These are phyloP conservation scores for Bothriochloa decipiens DNA, from an alignment of 176 grass and related monocot species.

Conservation along the genomic window DNA sequence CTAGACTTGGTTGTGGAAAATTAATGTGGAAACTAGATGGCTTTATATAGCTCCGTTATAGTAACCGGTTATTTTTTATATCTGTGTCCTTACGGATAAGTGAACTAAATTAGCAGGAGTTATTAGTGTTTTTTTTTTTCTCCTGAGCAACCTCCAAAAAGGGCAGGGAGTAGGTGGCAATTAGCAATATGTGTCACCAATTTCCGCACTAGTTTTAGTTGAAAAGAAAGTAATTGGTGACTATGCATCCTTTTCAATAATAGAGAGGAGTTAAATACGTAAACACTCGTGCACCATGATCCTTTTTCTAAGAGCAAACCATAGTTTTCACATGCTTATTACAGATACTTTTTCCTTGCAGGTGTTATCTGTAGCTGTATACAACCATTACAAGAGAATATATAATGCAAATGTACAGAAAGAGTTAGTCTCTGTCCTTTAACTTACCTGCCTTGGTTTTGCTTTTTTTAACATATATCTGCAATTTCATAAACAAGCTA, in stretches of 20 bases:
- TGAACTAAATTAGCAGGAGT: conserved; percentile 23
- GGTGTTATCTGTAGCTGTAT: conserved; percentile 94
- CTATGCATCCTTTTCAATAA: background rate
- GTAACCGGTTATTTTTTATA: background rate
- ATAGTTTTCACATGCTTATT: conserved; percentile 26
- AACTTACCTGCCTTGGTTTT: conserved; percentile 25
- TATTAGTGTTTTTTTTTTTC: background rate
- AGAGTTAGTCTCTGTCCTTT: conserved; percentile 77
- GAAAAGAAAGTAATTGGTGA: conserved; percentile 32
- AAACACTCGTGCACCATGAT: background rate
- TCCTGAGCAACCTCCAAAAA: background rate
- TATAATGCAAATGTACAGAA: conserved; percentile 78
- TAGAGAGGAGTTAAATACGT: background rate
- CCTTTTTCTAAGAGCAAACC: background rate
- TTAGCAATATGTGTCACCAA: background rate
- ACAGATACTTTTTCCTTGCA: conserved; percentile 45
- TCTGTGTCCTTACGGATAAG: background rate
- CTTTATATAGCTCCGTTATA: conserved; percentile 22
- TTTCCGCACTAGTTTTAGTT: background rate
- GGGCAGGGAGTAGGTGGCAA: background rate
- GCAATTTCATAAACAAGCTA: conserved; percentile 18
- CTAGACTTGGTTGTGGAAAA: conserved; percentile 2
- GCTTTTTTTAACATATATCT: background rate
- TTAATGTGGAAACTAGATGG: background rate
- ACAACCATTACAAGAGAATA: conserved; percentile 99